Evolutionary conservation across 192 early-diverging fungal species (phyloP).

Genomic region (Backusella macrospora): DNA sequence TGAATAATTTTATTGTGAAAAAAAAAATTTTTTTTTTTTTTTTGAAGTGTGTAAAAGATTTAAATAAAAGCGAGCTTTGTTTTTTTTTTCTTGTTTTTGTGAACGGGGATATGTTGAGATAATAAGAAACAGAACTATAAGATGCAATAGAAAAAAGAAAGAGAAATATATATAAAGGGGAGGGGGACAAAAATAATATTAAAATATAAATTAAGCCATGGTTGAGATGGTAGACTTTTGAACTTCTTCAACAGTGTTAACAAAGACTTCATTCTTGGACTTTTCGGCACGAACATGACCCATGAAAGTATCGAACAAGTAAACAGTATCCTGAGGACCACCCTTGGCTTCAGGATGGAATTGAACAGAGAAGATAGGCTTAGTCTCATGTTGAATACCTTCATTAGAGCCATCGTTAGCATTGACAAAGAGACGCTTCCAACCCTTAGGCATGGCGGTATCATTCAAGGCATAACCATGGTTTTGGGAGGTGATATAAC

Average conservation of each 20-base stretch:
- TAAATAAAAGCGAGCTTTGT: background rate
- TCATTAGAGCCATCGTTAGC: slow-evolving; percentile 97
- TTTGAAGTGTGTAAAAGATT: background rate
- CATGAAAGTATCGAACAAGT: slow-evolving; percentile 85
- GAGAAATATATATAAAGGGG: slow-evolving; percentile 1
- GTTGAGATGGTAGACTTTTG: slow-evolving; percentile 15
- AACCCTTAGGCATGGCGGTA: slow-evolving; percentile 66
- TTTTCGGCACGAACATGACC: slow-evolving; percentile 66
- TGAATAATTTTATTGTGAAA: slow-evolving; percentile 5
- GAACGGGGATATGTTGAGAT: background rate
- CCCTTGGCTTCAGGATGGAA: slow-evolving; percentile 97
- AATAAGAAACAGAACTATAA: background rate
- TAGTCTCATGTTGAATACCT: slow-evolving; percentile 76
- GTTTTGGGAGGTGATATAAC: slow-evolving; percentile 95
- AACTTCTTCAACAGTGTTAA: background rate
- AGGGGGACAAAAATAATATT: background rate
- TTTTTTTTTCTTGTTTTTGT: background rate
- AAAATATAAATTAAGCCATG: slow-evolving; percentile 12
- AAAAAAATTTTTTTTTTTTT: background rate
- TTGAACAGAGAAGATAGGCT: slow-evolving; percentile 85
- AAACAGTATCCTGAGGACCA: slow-evolving; percentile 91
- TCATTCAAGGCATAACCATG: slow-evolving; percentile 89
- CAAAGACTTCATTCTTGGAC: background rate
- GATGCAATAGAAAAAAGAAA: background rate
- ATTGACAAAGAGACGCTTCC: slow-evolving; percentile 89